Conservation (phyloP, 2,329 filamentous ascomycete species). For the Ophiocordyceps camponoti-floridani region DNA sequence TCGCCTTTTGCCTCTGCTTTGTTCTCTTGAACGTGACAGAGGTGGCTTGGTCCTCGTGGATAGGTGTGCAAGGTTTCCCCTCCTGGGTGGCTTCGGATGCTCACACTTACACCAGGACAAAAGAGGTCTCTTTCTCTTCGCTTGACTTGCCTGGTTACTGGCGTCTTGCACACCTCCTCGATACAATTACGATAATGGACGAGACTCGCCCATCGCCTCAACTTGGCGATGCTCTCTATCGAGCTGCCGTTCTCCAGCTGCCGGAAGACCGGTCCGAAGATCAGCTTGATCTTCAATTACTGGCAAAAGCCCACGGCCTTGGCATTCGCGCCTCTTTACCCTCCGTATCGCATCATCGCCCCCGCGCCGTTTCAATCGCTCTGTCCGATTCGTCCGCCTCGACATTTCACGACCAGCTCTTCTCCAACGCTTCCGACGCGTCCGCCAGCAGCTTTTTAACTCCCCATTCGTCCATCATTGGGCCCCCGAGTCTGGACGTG, state of each 20-base stretch:
- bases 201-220: constrained; percentile 13
- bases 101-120: too few species aligned
- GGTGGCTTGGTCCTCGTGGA: too few species aligned
- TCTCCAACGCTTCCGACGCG: constrained; percentile 23
- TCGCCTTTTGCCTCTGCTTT: too few species aligned
- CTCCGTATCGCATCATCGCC: constrained; percentile 12
- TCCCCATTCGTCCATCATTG: constrained; percentile 22
- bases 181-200: constrained; percentile 1
- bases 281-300: constrained; percentile 18
- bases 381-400: constrained; percentile 23
- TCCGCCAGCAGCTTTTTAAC: constrained; percentile 23
- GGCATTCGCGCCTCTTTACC: constrained; percentile 14
- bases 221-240: constrained; percentile 20
- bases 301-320: constrained; percentile 16
- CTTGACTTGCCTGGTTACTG: too few species aligned
- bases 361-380: constrained; percentile 16
- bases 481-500: constrained; percentile 6
- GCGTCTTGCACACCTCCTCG: too few species aligned
- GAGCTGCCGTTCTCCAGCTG: constrained; percentile 19
- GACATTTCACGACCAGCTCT: constrained; percentile 22
- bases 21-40: too few species aligned
- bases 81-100: too few species aligned
- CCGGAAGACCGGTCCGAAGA: constrained; percentile 16
- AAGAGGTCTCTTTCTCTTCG: too few species aligned
- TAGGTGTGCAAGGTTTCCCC: too few species aligned